Evolutionary conservation across 208 protist species (phyloP).

Genomic region (Crithidia bombi): DNA sequence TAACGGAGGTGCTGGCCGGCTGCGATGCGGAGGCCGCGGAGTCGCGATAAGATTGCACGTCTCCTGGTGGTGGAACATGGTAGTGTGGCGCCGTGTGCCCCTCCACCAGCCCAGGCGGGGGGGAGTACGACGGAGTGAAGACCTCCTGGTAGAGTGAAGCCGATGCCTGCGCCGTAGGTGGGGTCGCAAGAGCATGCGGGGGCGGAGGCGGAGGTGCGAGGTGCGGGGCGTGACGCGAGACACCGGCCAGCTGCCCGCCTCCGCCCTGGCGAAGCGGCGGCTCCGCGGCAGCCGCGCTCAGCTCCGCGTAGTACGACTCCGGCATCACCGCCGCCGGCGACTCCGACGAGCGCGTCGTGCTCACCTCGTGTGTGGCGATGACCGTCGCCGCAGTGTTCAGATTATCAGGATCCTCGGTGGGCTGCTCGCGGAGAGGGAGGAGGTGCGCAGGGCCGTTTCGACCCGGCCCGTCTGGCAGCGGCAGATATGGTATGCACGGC

Average conservation of each 20-base stretch:
- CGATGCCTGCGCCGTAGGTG: not conserved
- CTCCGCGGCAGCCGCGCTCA: not conserved
- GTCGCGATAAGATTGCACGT: not conserved
- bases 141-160: constrained; percentile 6
- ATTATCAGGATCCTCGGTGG: not conserved
- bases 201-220: not conserved
- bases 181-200: not conserved
- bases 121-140: constrained; percentile 19
- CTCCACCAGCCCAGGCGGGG: constrained; percentile 13
- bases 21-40: not conserved
- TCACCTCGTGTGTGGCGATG: not conserved
- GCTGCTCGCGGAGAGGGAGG: not conserved
- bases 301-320: constrained; percentile 16
- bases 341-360: constrained; percentile 7
- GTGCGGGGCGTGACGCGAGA: constrained; percentile 3
- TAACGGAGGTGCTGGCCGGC: no score
- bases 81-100: not conserved
- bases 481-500: not conserved
- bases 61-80: not conserved
- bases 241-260: not conserved
- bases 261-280: not conserved
- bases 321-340: constrained; percentile 18
- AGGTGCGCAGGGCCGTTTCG: not conserved
- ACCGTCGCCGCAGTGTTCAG: constrained; percentile 7
- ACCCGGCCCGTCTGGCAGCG: not conserved